A percentile compares a stretch with the other conserved stretches of the same genome.
phyloP scores from a whole-genome alignment of 495 filamentous ascomycete species.

The Emericellopsis terricola region DNA sequence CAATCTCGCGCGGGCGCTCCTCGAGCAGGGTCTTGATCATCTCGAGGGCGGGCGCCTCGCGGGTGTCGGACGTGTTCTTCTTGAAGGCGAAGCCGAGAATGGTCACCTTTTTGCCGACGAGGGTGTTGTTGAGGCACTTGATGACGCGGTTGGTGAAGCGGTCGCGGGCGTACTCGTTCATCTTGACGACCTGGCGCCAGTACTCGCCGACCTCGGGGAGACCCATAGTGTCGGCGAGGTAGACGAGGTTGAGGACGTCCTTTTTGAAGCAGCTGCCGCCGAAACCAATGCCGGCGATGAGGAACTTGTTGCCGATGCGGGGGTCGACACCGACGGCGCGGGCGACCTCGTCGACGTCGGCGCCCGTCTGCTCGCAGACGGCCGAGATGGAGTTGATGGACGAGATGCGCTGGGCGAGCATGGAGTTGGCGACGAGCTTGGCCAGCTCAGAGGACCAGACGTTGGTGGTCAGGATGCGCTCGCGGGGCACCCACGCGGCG shows the following conservation, averaged over 20 bases:
- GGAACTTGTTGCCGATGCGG: slow-evolving; percentile 52
- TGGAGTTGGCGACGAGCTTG: slow-evolving; percentile 65
- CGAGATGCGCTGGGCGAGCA: slow-evolving; percentile 70
- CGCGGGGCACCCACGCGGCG: slow-evolving; percentile 47
- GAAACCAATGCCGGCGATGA: slow-evolving; percentile 65
- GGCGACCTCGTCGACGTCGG: slow-evolving; percentile 56
- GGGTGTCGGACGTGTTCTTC: slow-evolving; percentile 61
- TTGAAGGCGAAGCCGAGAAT: slow-evolving; percentile 71
- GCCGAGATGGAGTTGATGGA: slow-evolving; percentile 68
- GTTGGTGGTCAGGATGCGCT: slow-evolving; percentile 53
- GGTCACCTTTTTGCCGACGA: slow-evolving; percentile 53
- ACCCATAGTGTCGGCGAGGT: slow-evolving; percentile 51
- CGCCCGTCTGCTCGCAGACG: slow-evolving; percentile 64
- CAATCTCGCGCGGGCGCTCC: slow-evolving; percentile 43
- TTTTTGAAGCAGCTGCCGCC: slow-evolving; percentile 77
- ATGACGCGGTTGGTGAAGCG: slow-evolving; percentile 49
- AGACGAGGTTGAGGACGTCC: slow-evolving; percentile 59
- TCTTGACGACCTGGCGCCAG: slow-evolving; percentile 51
- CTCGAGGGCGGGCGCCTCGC: slow-evolving; percentile 52
- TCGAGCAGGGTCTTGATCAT: slow-evolving; percentile 45
- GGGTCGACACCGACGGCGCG: slow-evolving; percentile 51
- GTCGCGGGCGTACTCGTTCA: slow-evolving; percentile 62
- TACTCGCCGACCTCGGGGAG: slow-evolving; percentile 60
- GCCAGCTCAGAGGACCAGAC: slow-evolving; percentile 66
- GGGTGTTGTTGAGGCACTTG: slow-evolving; percentile 45